These are phyloP conservation scores for Pleurotus djamor DNA, from an alignment of 768 basidiomycete genomes.

Conservation along the genomic window DNA sequence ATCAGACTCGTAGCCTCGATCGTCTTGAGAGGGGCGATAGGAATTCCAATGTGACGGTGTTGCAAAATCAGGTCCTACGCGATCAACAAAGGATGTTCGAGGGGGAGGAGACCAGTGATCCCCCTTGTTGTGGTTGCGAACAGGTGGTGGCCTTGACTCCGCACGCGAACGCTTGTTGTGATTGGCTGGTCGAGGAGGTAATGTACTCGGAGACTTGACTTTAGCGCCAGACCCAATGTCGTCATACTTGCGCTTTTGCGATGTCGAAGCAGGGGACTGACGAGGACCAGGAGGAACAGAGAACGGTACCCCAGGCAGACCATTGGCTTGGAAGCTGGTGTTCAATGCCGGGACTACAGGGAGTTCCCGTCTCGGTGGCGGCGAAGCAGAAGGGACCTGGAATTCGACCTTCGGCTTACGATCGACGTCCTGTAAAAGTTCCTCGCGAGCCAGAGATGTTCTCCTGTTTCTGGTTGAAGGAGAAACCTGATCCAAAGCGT, in stretches of 20 bases:
- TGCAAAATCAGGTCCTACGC: not conserved
- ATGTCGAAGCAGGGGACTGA: not conserved
- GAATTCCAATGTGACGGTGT: not conserved
- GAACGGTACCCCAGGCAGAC: not conserved
- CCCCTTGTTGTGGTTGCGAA: not conserved
- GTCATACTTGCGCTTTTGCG: not conserved
- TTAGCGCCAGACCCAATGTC: not conserved
- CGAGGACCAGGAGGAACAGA: not conserved
- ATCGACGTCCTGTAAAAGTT: no score
- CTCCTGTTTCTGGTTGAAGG: not conserved
- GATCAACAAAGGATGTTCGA: not conserved
- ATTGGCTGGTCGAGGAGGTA: not conserved
- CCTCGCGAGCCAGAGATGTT: no score
- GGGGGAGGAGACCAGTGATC: slow-evolving; percentile 1
- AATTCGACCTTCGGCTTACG: no score
- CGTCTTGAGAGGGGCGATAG: not conserved
- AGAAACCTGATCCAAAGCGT: not conserved
- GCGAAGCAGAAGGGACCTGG: not conserved
- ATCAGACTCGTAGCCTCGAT: not conserved
- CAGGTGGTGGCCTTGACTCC: not conserved
- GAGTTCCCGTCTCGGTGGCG: no score
- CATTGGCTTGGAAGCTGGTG: not conserved
- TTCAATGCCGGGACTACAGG: not conserved
- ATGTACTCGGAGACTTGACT: not conserved
- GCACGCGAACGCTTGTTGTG: not conserved